These are phyloP conservation scores for Trametes sanguinea DNA, from an alignment of 768 basidiomycete species.

Conservation along the genomic window DNA sequence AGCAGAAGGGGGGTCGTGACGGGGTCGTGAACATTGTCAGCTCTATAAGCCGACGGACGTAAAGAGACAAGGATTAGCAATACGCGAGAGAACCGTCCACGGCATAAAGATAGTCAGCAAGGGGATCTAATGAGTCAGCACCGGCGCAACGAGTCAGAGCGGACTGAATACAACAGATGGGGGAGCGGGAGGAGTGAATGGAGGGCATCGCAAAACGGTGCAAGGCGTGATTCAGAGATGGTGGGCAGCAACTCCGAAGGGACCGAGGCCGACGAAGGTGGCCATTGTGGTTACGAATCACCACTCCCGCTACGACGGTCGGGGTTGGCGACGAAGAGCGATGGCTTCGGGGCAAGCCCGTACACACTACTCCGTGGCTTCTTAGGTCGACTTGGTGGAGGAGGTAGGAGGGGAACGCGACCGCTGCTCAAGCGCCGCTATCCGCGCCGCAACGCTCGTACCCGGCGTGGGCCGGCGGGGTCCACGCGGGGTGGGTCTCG, in stretches of 20 bases:
- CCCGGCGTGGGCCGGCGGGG: conserved; percentile 26
- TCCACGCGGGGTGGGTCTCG: conserved; percentile 9
- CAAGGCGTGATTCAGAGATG: background rate
- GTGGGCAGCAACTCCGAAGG: background rate
- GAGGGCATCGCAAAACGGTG: background rate
- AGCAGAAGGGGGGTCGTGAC: background rate
- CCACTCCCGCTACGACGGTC: conserved; percentile 38
- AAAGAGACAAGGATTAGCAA: conserved; percentile 15
- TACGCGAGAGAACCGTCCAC: conserved; percentile 8
- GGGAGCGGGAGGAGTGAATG: background rate
- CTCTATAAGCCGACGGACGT: background rate
- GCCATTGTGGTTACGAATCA: conserved; percentile 17
- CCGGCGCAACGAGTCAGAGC: background rate
- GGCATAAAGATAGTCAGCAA: conserved; percentile 19
- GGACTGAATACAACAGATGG: background rate
- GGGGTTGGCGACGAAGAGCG: conserved; percentile 77
- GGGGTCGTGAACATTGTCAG: conserved; percentile 9
- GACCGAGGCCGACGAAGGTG: background rate
- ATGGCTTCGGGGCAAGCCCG: conserved; percentile 62
- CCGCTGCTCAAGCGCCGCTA: conserved; percentile 60
- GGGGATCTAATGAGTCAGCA: conserved; percentile 15
- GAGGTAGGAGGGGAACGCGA: conserved; percentile 33
- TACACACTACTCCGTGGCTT: conserved; percentile 46
- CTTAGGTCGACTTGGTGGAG: conserved; percentile 47
- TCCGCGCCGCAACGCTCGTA: conserved; percentile 48